Evolutionary conservation across 345 rosid species (phyloP).

Genomic region (Citrus reticulata): DNA sequence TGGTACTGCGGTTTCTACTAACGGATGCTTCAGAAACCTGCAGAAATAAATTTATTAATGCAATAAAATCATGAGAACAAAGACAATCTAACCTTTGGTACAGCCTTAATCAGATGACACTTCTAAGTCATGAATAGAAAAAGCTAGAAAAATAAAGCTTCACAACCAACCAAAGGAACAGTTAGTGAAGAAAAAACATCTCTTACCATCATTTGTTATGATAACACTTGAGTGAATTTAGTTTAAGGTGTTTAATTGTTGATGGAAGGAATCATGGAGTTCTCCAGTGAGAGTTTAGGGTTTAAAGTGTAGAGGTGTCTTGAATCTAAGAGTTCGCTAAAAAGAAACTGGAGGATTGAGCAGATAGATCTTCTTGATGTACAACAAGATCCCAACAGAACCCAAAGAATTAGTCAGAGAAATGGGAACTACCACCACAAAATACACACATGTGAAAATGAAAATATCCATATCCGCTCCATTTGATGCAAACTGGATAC

Average conservation of each 20-base stretch:
- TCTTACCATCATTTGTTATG: not conserved
- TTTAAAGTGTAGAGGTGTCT: not conserved
- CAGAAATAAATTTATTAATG: slow-evolving; percentile 1
- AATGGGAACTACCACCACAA: not conserved
- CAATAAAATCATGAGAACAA: not conserved
- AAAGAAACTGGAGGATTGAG: not conserved
- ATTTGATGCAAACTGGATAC: not conserved
- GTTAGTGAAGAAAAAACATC: not conserved
- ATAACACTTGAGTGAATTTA: not conserved
- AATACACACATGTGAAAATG: not conserved
- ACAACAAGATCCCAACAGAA: not conserved
- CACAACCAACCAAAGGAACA: not conserved
- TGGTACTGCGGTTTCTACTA: slow-evolving; percentile 92
- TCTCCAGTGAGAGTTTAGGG: not conserved
- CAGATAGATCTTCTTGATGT: not conserved
- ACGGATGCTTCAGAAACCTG: slow-evolving; percentile 98
- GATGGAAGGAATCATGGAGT: not conserved
- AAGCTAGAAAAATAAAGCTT: not conserved
- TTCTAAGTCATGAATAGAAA: not conserved
- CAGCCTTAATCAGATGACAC: not conserved
- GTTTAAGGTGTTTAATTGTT: not conserved
- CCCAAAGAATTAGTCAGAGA: not conserved
- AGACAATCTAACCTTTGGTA: not conserved
- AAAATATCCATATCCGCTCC: not conserved
- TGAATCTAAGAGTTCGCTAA: not conserved